Evolutionary conservation across 2,329 filamentous ascomycete species (phyloP).

Genomic region (Emydomyces testavorans): DNA sequence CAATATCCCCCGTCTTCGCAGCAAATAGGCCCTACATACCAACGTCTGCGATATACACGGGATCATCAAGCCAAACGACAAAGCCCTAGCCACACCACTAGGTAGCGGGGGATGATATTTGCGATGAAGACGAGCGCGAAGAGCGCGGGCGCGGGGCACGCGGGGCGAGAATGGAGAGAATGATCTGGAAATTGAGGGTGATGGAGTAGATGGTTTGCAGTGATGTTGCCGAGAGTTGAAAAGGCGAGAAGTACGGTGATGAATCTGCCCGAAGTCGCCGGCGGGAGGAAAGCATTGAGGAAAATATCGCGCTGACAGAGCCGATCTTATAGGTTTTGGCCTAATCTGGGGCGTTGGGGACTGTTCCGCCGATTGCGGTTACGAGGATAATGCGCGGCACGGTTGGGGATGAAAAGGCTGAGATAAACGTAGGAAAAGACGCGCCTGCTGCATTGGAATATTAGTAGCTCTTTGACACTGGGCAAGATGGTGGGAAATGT

Average conservation of each 20-base stretch:
- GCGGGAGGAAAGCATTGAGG: constrained; percentile 36
- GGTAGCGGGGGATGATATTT: constrained; percentile 53
- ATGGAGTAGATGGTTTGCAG: constrained; percentile 54
- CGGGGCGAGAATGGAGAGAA: constrained; percentile 47
- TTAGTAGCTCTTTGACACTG: neutral
- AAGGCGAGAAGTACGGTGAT: constrained; percentile 54
- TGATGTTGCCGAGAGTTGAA: constrained; percentile 46
- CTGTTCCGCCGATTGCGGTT: constrained; percentile 52
- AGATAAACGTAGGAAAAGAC: constrained; percentile 20
- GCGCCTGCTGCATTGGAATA: constrained; percentile 10
- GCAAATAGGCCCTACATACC: constrained; percentile 57
- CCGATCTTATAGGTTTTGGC: constrained; percentile 46
- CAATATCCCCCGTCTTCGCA: constrained; percentile 45
- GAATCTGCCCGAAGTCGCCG: constrained; percentile 52
- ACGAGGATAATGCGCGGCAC: constrained; percentile 52
- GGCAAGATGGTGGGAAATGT: neutral
- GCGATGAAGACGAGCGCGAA: constrained; percentile 52
- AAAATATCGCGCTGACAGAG: constrained; percentile 51
- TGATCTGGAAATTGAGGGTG: constrained; percentile 56
- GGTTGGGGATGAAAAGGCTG: constrained; percentile 45
- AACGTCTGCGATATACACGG: constrained; percentile 56
- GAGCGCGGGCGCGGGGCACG: constrained; percentile 51
- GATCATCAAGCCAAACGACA: constrained; percentile 50
- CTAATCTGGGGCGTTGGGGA: constrained; percentile 44
- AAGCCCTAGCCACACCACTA: constrained; percentile 50